Base-by-base conservation (phyloP, 2,329 filamentous ascomycete species). In the Simplicillium aogashimaense region DNA sequence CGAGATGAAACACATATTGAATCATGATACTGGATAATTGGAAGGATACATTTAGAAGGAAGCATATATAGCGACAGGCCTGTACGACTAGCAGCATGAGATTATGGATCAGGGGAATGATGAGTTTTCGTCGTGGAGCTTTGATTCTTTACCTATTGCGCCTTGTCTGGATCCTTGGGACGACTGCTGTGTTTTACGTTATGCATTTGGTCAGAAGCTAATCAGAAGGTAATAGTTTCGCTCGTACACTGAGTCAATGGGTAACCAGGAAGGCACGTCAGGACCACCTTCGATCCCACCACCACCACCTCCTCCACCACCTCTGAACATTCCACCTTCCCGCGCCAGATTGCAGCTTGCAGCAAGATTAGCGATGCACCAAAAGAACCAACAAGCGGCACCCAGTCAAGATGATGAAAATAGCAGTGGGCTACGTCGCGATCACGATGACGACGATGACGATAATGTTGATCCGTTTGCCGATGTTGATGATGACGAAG, bases 341-440 rank as follows among this genome's bases (percentile, higher is more conserved):
- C 79, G 90, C 39, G 90, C 90, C 7, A 79, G 90, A 38, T 73
- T 87, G 41, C 87, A 94, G 59, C 75, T 97, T n/a, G 89, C 88
- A n/a, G 85, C 86, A 11, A 79, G 89, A 11, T 72, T 97, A 53
- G 77, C 86, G 2, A 76, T 83, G 61, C 83, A 86, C 48, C 77
- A 80, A 49, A 82, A 86, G 58, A 76, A 78, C 48, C 68, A 62
- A 35, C 63, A 66, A 16, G 63, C 69, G 6, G 61, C 67, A 25
- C 20, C 20, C 5, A 25, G 20, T 25, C 20, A 25, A 25, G 20
- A 25, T 25, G 20, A 25, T 6, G 20, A 9, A 25, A 9, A 25
- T 5, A 5, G 9, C 5, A 12, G 30, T 32, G 30, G 30, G 7
- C 13, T 32, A 17, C 63, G 66, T 14, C 64, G 72, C 6, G 66